Conservation (phyloP, 1,284 basidiomycete genomes). For the Heliocybe sulcata region DNA sequence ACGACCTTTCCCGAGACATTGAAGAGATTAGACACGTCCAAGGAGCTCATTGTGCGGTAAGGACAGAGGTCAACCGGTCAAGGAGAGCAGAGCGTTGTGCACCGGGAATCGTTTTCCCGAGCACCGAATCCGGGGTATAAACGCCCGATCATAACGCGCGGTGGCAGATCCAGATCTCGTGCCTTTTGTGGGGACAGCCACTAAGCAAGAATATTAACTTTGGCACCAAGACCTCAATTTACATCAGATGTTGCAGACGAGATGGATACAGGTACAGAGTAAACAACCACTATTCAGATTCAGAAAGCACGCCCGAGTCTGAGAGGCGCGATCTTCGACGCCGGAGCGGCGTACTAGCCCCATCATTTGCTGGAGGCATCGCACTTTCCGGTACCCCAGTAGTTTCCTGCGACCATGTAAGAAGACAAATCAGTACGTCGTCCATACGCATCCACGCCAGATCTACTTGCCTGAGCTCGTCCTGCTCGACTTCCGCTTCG, state of each 20-base stretch:
- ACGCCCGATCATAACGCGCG: background rate
- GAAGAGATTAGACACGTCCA: constrained; percentile 41
- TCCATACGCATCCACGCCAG: background rate
- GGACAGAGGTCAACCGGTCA: background rate
- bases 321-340: constrained; percentile 32
- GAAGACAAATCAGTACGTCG: background rate
- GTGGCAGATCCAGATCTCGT: background rate
- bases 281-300: constrained; percentile 18
- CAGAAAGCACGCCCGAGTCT: constrained; percentile 18
- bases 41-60: constrained; percentile 23
- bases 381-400: constrained; percentile 16
- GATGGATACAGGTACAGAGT: background rate
- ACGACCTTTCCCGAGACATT: constrained; percentile 54
- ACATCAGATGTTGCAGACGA: background rate
- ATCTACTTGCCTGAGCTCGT: constrained; percentile 9
- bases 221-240: no score
- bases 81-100: background rate
- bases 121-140: background rate
- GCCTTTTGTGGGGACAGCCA: no score
- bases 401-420: constrained; percentile 17
- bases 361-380: constrained; percentile 17
- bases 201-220: no score
- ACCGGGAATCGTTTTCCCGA: background rate
- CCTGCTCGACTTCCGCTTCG: constrained; percentile 17
- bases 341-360: constrained; percentile 24